Evolutionary conservation across 2,329 filamentous ascomycete genomes (phyloP).

Genomic region (Graphiopsis chlorocephala): DNA sequence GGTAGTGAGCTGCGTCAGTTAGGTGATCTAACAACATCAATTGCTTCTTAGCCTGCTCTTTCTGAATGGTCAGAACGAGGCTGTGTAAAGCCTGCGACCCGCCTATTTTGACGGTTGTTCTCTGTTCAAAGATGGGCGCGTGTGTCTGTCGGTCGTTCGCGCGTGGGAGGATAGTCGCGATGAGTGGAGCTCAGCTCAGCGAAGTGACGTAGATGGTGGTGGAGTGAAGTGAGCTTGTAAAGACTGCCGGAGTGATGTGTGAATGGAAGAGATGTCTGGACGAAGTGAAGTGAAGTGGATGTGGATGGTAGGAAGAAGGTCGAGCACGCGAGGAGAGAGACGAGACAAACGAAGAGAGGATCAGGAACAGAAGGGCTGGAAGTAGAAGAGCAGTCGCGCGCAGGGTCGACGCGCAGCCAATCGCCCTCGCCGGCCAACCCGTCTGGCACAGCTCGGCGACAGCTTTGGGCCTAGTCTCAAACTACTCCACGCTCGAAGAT

Average conservation of each 20-base stretch:
- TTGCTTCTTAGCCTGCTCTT: conserved; percentile 28
- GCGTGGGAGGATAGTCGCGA: background rate
- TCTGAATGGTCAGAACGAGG: conserved; percentile 25
- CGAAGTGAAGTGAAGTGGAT: conserved; percentile 2
- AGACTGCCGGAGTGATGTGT: background rate
- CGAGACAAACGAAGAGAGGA: conserved; percentile 1
- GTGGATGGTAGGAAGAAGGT: background rate
- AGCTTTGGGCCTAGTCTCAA: background rate
- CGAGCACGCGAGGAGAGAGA: background rate
- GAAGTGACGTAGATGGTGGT: background rate
- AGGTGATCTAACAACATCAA: conserved; percentile 33
- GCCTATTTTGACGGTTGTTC: conserved; percentile 26
- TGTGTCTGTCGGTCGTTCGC: background rate
- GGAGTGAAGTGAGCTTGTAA: background rate
- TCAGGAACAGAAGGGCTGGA: conserved; percentile 1
- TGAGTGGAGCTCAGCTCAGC: background rate
- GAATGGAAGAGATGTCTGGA: background rate
- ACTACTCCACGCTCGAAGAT: background rate
- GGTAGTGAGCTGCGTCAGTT: conserved; percentile 29
- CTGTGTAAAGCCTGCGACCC: conserved; percentile 27
- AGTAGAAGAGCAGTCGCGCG: background rate
- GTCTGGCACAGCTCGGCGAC: background rate
- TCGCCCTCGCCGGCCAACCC: background rate
- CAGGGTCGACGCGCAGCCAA: conserved; percentile 5
- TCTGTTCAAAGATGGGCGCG: background rate